phyloP scores from a whole-genome alignment of 192 early-diverging fungal genomes.

The Coemansia sp. region DNA sequence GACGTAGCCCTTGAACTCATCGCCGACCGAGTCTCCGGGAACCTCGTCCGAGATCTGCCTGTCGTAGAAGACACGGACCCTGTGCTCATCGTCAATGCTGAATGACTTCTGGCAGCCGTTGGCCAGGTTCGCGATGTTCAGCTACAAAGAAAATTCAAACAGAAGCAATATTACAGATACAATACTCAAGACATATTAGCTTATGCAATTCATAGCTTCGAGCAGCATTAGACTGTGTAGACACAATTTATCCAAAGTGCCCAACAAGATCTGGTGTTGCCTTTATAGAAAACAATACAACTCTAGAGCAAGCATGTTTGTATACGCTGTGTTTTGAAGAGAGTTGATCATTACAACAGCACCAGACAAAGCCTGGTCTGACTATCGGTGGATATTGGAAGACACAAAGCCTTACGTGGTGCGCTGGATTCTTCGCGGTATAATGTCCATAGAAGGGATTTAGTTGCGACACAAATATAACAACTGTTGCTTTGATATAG shows the following conservation, averaged over 20 bases:
- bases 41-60: conserved; percentile 98
- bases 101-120: conserved; percentile 97
- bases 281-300: background rate
- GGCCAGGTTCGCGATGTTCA: conserved; percentile 99
- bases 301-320: background rate
- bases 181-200: background rate
- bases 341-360: background rate
- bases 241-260: background rate
- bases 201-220: background rate
- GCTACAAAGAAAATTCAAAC: conserved; percentile 55
- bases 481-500: background rate
- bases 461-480: background rate
- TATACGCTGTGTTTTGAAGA: background rate
- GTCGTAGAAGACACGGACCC: conserved; percentile 94
- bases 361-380: background rate
- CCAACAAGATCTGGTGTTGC: background rate
- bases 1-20: conserved; percentile 99
- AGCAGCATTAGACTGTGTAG: background rate
- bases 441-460: background rate
- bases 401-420: background rate
- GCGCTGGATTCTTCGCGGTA: background rate
- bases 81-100: conserved; percentile 96
- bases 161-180: background rate
- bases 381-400: background rate
- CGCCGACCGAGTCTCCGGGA: conserved; percentile 90